phyloP scores from a whole-genome alignment of 768 basidiomycete genomes.

The Atractiella rhizophila region DNA sequence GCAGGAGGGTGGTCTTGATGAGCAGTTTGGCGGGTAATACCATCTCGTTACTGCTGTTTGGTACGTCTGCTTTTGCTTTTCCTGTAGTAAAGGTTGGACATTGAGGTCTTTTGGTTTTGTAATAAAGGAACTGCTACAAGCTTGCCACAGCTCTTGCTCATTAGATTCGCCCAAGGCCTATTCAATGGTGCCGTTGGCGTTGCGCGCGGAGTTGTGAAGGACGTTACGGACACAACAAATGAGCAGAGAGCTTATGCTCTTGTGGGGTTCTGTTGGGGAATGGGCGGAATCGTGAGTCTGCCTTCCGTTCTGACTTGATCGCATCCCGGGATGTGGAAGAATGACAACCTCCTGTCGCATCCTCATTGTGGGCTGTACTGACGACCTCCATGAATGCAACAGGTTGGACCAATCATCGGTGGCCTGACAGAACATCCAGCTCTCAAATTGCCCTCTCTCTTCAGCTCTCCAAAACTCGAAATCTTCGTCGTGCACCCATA shows the following conservation, averaged over 20 bases:
- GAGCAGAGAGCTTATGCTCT: constrained; percentile 87
- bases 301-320: constrained; percentile 22
- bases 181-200: constrained; percentile 89
- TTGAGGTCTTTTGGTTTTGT: too few species aligned
- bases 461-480: constrained; percentile 30
- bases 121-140: constrained; percentile 37
- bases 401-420: neutral
- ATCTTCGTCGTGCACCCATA: constrained; percentile 72
- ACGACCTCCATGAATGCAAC: neutral
- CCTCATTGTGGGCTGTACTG: too few species aligned
- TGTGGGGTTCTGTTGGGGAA: constrained; percentile 48
- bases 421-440: constrained; percentile 30
- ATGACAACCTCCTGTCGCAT: too few species aligned
- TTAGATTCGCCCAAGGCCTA: constrained; percentile 61
- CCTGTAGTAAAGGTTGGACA: too few species aligned
- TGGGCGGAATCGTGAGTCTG: constrained; percentile 51
- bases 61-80: too few species aligned
- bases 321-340: constrained; percentile 94
- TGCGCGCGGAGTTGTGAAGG: constrained; percentile 61
- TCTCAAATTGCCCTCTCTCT: constrained; percentile 56
- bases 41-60: constrained; percentile 48
- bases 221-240: constrained; percentile 71
- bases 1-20: constrained; percentile 55
- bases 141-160: constrained; percentile 54
- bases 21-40: constrained; percentile 67